A percentile compares a stretch with the other conserved stretches of the same genome.
These are phyloP conservation scores for Medicago truncatula DNA, from an alignment of 306 rosid genomes.

Conservation along the genomic window DNA sequence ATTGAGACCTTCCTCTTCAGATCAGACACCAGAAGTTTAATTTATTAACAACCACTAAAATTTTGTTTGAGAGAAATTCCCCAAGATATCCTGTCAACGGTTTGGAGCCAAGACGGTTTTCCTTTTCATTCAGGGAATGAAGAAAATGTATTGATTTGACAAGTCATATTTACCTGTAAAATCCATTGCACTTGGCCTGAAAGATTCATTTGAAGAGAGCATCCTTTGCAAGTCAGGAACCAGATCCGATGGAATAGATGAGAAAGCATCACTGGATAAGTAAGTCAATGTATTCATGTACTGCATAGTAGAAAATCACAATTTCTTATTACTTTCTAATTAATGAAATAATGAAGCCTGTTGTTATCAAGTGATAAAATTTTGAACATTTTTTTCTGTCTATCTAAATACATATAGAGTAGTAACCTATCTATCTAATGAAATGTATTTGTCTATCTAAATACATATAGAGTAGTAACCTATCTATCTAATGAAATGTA, in stretches of 20 bases:
- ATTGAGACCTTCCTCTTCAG: not conserved
- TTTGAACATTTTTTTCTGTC: not conserved
- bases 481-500: constrained; percentile 14
- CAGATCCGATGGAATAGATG: constrained; percentile 81
- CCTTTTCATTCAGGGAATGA: constrained; percentile 28
- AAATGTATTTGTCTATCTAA: constrained; percentile 24
- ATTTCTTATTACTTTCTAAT: constrained; percentile 37
- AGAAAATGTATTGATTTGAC: constrained; percentile 27
- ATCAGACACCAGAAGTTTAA: not conserved
- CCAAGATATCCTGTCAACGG: constrained; percentile 16
- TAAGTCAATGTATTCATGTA: constrained; percentile 91
- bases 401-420: constrained; percentile 12
- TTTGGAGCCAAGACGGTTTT: constrained; percentile 19
- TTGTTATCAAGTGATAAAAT: not conserved
- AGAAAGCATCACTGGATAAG: constrained; percentile 88
- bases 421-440: not conserved
- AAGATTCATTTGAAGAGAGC: constrained; percentile 88
- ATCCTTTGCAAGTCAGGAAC: constrained; percentile 92
- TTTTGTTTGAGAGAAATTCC: not conserved
- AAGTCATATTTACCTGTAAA: constrained; percentile 72
- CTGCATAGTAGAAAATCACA: constrained; percentile 62
- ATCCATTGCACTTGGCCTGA: constrained; percentile 83
- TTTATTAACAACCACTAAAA: not conserved
- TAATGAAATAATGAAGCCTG: constrained; percentile 32
- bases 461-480: constrained; percentile 2